These are phyloP conservation scores for Phytophthora ramorum DNA, from an alignment of 352 stramenopile genomes.

Conservation along the genomic window DNA sequence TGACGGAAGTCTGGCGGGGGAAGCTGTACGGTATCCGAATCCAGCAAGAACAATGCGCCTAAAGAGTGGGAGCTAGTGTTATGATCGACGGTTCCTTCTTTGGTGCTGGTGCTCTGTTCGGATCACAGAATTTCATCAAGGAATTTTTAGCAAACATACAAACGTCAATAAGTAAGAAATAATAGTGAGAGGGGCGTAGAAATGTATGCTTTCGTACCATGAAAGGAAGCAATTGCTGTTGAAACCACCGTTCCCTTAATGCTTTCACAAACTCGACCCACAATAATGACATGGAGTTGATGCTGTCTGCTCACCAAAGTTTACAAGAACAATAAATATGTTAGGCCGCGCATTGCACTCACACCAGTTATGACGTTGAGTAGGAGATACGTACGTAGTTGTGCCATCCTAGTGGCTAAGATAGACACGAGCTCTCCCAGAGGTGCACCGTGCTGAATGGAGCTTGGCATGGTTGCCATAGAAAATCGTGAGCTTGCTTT, in stretches of 20 bases:
- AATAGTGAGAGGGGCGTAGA: neutral
- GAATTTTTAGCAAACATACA: neutral
- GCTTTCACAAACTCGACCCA: conserved; percentile 89
- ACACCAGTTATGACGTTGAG: neutral
- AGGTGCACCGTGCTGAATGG: conserved; percentile 55
- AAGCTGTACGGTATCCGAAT: conserved; percentile 53
- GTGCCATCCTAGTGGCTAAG: conserved; percentile 68
- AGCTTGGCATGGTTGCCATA: conserved; percentile 23
- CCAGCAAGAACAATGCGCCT: conserved; percentile 61
- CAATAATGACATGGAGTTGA: conserved; percentile 79
- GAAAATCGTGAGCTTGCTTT: conserved; percentile 2
- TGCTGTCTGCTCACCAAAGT: conserved; percentile 48
- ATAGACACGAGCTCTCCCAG: conserved; percentile 77
- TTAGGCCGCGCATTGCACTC: neutral
- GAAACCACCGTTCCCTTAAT: conserved; percentile 72
- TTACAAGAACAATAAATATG: conserved; percentile 20
- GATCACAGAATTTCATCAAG: neutral
- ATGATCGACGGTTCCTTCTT: conserved; percentile 31
- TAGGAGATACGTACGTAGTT: conserved; percentile 55
- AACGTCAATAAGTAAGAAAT: neutral
- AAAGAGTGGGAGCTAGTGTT: conserved; percentile 49
- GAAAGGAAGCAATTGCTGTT: conserved; percentile 71
- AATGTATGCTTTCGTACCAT: conserved; percentile 48
- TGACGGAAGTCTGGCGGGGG: conserved; percentile 72
- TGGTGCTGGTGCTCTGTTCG: conserved; percentile 41